Evolutionary conservation across 176 grass and related monocot species (phyloP).

Genomic region (Aegilops speltoides): DNA sequence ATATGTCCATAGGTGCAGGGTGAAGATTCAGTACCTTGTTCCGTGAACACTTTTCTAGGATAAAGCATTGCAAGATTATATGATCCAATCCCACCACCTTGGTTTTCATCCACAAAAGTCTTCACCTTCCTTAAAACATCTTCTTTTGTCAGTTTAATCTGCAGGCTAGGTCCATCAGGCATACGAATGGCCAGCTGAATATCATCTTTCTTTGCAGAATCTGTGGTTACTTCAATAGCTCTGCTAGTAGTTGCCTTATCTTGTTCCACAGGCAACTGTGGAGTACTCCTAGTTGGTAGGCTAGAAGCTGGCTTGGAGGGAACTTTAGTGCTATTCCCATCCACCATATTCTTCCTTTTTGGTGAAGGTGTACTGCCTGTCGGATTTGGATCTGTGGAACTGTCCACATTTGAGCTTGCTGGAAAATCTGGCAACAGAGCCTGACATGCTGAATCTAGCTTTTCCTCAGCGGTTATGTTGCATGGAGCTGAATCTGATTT

Average conservation of each 20-base stretch:
- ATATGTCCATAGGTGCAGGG: background rate
- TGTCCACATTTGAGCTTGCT: conserved; percentile 13
- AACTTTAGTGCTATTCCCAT: background rate
- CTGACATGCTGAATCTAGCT: conserved; percentile 32
- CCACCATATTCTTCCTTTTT: conserved; percentile 21
- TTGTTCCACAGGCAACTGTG: conserved; percentile 27
- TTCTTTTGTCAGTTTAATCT: conserved; percentile 72
- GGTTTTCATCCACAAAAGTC: conserved; percentile 74
- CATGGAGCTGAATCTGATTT: conserved; percentile 32
- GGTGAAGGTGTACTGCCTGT: background rate
- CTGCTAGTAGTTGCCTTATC: conserved; percentile 28
- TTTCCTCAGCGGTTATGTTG: conserved; percentile 39
- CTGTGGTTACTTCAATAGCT: conserved; percentile 13
- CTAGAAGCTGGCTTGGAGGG: conserved; percentile 21
- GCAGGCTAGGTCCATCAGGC: conserved; percentile 72
- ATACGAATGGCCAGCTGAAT: conserved; percentile 79
- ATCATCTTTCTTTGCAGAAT: conserved; percentile 57
- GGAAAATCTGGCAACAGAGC: conserved; percentile 23
- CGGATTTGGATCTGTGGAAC: conserved; percentile 31
- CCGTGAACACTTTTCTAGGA: conserved; percentile 75
- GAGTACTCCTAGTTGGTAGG: conserved; percentile 19
- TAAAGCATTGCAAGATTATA: conserved; percentile 93
- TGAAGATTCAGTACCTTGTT: conserved; percentile 59
- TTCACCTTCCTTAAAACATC: conserved; percentile 72
- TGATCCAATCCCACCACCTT: conserved; percentile 30